phyloP scores from a whole-genome alignment of 75 land plant genomes.

The Ceratopteris richardii region DNA sequence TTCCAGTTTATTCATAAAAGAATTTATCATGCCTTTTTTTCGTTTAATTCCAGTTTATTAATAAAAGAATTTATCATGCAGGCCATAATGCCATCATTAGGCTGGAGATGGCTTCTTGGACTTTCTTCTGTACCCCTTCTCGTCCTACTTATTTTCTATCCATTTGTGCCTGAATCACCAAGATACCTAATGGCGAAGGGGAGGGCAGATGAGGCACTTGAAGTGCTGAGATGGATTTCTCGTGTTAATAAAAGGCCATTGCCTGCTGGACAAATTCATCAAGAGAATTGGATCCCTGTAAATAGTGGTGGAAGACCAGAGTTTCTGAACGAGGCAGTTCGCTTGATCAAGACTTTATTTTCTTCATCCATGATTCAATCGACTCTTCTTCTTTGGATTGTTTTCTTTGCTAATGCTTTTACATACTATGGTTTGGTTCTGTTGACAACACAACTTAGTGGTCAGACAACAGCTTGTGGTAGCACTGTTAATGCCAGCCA shows the following conservation, averaged over 20 bases:
- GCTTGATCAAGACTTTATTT: conserved; percentile 37
- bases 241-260: conserved; percentile 38
- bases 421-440: conserved; percentile 82
- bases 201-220: conserved; percentile 39
- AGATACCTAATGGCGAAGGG: conserved; percentile 68
- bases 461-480: conserved; percentile 24
- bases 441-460: conserved; percentile 61
- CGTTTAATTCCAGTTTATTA: too few species aligned
- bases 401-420: conserved; percentile 85
- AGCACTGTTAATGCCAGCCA: conserved; percentile 9
- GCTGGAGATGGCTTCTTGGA: conserved; percentile 91
- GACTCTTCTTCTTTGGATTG: conserved; percentile 73
- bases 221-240: conserved; percentile 55
- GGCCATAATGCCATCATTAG: conserved; percentile 74
- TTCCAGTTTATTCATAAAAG: too few species aligned
- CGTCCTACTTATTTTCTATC: conserved; percentile 63
- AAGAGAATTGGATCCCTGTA: conserved; percentile 9
- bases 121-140: conserved; percentile 67
- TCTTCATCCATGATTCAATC: conserved; percentile 57
- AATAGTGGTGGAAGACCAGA: conserved; percentile 4
- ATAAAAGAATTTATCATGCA: conserved; percentile 13
- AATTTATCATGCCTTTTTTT: too few species aligned
- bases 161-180: conserved; percentile 73
- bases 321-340: conserved; percentile 11
- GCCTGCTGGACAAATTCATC: conserved; percentile 58